phyloP scores from a whole-genome alignment of 768 basidiomycete species.

The Guyanaporus albipodus region DNA sequence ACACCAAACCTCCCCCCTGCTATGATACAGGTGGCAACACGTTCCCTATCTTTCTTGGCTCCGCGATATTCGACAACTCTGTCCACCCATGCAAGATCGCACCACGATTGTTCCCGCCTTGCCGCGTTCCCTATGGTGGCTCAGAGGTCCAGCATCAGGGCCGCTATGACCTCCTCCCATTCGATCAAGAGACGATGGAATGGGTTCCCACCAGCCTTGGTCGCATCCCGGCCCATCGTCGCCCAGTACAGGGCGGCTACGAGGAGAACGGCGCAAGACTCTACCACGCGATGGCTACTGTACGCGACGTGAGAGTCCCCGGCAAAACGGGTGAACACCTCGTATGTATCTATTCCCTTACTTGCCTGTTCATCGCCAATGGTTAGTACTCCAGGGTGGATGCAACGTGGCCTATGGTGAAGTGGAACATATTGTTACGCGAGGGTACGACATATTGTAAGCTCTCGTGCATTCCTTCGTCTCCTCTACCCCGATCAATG shows the following conservation, averaged over 20 bases:
- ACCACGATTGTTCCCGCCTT: conserved; percentile 49
- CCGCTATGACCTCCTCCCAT: conserved; percentile 72
- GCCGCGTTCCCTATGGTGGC: conserved; percentile 61
- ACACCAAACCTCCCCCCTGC: conserved; percentile 50
- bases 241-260: conserved; percentile 70
- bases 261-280: conserved; percentile 64
- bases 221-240: conserved; percentile 50
- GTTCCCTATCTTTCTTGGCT: conserved; percentile 67
- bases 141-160: conserved; percentile 57
- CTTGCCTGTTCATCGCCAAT: not conserved
- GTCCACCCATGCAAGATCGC: conserved; percentile 85
- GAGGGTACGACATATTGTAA: conserved; percentile 44
- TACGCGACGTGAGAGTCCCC: conserved; percentile 57
- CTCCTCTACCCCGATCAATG: not conserved
- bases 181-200: conserved; percentile 66
- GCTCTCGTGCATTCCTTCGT: conserved; percentile 2
- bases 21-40: conserved; percentile 49
- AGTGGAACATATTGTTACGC: conserved; percentile 35
- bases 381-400: conserved; percentile 31
- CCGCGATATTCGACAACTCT: conserved; percentile 59
- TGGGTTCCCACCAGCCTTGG: conserved; percentile 64
- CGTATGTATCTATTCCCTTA: conserved; percentile 34
- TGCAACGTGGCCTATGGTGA: conserved; percentile 40
- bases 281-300: conserved; percentile 59
- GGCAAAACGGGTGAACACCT: conserved; percentile 73